These are phyloP conservation scores for Kodamaea suecica DNA, from an alignment of 1,139 yeast genomes.

Conservation along the genomic window DNA sequence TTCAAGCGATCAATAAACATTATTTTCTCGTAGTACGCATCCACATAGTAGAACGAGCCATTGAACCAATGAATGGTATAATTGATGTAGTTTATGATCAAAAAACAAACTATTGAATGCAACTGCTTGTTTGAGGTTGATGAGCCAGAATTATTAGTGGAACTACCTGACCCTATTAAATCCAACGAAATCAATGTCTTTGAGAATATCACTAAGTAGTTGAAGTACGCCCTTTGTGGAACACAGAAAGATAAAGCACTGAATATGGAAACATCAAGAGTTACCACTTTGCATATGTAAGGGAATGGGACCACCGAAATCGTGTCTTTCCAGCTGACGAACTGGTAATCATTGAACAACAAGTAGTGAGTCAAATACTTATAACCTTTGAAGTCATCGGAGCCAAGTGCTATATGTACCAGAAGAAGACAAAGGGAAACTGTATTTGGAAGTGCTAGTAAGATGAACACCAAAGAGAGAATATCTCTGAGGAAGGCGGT, in stretches of 20 bases:
- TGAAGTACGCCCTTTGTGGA: slow-evolving; percentile 32
- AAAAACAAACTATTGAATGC: slow-evolving; percentile 29
- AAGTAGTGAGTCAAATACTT: slow-evolving; percentile 35
- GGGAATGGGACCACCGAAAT: slow-evolving; percentile 1
- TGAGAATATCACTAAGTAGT: slow-evolving; percentile 43
- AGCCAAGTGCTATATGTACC: slow-evolving; percentile 41
- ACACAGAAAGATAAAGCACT: slow-evolving; percentile 27
- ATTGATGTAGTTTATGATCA: slow-evolving; percentile 29
- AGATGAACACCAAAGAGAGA: slow-evolving; percentile 39
- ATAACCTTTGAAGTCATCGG: slow-evolving; percentile 39
- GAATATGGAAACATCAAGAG: slow-evolving; percentile 32
- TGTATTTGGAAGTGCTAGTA: slow-evolving; percentile 42
- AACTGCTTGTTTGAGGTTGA: slow-evolving; percentile 20
- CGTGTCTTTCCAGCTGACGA: slow-evolving; percentile 3
- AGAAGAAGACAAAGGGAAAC: slow-evolving; percentile 36
- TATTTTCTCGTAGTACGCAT: slow-evolving; percentile 11
- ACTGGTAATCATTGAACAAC: slow-evolving; percentile 10
- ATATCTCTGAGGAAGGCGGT: slow-evolving; percentile 33
- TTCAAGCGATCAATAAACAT: slow-evolving; percentile 14
- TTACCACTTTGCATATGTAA: slow-evolving; percentile 10
- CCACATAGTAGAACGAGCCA: slow-evolving; percentile 12
- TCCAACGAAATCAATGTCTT: slow-evolving; percentile 52
- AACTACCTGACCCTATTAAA: slow-evolving; percentile 38
- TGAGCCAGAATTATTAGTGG: slow-evolving; percentile 16
- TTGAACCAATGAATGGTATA: slow-evolving; percentile 21